Conservation (phyloP, 352 stramenopile species). For the Pythium aristosporum region DNA sequence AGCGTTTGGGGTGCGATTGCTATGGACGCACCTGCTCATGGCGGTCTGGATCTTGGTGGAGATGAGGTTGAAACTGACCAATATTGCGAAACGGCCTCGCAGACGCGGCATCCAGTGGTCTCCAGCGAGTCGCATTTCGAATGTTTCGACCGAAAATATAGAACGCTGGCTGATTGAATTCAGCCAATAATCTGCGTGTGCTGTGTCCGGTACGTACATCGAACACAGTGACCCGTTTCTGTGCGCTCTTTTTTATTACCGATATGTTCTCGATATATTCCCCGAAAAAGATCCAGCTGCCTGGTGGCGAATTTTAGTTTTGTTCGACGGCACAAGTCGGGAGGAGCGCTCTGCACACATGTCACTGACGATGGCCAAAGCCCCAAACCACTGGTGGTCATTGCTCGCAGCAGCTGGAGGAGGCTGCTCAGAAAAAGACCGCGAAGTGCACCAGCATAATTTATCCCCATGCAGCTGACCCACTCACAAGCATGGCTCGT, state of each 20-base stretch:
- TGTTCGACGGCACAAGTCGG: slow-evolving; percentile 2
- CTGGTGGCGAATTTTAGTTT: slow-evolving; percentile 12
- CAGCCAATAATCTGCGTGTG: slow-evolving; percentile 12
- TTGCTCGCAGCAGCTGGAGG: slow-evolving; percentile 14
- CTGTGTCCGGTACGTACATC: slow-evolving; percentile 8
- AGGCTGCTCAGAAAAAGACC: slow-evolving; percentile 7
- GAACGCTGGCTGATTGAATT: slow-evolving; percentile 9
- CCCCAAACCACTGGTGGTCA: slow-evolving; percentile 25
- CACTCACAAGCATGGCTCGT: background rate
- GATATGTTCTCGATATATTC: slow-evolving; percentile 29
- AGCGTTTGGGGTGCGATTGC: background rate
- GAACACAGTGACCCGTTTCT: background rate
- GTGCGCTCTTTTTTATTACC: slow-evolving; percentile 7
- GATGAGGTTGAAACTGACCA: background rate
- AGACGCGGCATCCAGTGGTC: background rate
- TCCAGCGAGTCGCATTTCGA: background rate
- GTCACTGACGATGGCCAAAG: slow-evolving; percentile 10
- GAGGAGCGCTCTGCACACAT: slow-evolving; percentile 20
- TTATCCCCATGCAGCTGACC: background rate
- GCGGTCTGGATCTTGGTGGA: background rate
- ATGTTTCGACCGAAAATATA: slow-evolving; percentile 14
- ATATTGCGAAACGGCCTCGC: background rate
- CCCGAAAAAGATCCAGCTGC: slow-evolving; percentile 19
- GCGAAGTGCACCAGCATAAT: background rate
- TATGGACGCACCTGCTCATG: background rate